Evolutionary conservation across 768 basidiomycete species (phyloP).

Genomic region (Tulasnella calospora): DNA sequence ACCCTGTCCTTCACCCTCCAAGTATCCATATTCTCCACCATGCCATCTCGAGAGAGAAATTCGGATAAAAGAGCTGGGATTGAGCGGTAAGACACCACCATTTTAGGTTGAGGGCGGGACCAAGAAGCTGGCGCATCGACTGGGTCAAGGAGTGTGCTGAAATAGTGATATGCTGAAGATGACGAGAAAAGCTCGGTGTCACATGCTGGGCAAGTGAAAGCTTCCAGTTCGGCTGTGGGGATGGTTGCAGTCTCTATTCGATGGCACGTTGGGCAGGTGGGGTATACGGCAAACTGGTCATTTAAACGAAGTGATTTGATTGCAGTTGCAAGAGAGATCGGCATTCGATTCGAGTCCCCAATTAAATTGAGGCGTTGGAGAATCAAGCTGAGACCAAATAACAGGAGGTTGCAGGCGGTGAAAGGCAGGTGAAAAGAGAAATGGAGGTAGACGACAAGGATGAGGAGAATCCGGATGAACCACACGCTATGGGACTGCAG

Average conservation of each 20-base stretch:
- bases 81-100: not conserved
- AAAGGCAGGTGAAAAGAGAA: not conserved
- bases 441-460: not conserved
- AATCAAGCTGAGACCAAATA: not conserved
- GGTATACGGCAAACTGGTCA: not conserved
- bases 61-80: not conserved
- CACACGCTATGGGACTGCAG: not conserved
- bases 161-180: not conserved
- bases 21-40: not conserved
- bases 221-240: not conserved
- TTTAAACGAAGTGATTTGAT: not conserved
- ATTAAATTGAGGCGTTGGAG: not conserved
- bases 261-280: slow-evolving; percentile 6
- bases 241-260: not conserved
- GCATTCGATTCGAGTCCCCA: not conserved
- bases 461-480: not conserved
- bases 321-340: not conserved
- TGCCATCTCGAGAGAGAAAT: not conserved
- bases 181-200: not conserved
- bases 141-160: not conserved
- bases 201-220: not conserved
- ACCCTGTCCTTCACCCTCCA: not conserved
- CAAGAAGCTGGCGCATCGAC: too few relatives aligned
- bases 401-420: not conserved
- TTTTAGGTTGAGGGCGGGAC: not conserved